These are phyloP conservation scores for Pulveroboletus ravenelii DNA, from an alignment of 768 basidiomycete genomes.

Conservation along the genomic window DNA sequence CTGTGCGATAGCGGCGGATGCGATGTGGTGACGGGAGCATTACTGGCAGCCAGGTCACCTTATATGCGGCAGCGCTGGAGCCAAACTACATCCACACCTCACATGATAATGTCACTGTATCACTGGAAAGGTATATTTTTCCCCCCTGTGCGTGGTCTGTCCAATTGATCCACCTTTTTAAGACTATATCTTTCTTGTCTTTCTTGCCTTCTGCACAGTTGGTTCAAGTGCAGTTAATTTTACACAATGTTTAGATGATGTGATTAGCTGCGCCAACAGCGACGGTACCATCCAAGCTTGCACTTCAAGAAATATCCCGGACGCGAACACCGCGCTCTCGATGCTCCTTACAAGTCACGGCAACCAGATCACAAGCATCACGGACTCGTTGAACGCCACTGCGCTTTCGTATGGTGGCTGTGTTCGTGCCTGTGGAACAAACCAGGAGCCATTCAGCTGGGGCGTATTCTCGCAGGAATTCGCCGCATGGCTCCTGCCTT, in stretches of 20 bases:
- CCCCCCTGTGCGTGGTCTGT: neutral
- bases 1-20: no score
- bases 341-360: conserved; percentile 13
- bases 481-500: conserved; percentile 44
- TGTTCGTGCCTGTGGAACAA: conserved; percentile 3
- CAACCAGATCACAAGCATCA: neutral
- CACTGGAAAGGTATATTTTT: neutral
- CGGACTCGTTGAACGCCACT: neutral
- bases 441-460: conserved; percentile 19
- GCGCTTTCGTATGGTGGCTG: conserved; percentile 10
- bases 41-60: no score
- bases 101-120: neutral
- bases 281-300: neutral
- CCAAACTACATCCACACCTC: neutral
- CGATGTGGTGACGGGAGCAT: no score
- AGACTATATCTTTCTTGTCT: neutral
- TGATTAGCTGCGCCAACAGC: conserved; percentile 1
- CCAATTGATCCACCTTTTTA: neutral
- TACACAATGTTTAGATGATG: conserved; percentile 9
- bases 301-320: neutral
- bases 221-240: conserved; percentile 4
- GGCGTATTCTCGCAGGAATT: conserved; percentile 32
- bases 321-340: conserved; percentile 7
- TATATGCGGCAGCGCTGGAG: no score
- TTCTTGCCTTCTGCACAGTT: neutral